Percentiles rank a stretch among this genome's conserved stretches.
phyloP scores from a whole-genome alignment of 2,329 filamentous ascomycete species.

The Mariannaea elegans region DNA sequence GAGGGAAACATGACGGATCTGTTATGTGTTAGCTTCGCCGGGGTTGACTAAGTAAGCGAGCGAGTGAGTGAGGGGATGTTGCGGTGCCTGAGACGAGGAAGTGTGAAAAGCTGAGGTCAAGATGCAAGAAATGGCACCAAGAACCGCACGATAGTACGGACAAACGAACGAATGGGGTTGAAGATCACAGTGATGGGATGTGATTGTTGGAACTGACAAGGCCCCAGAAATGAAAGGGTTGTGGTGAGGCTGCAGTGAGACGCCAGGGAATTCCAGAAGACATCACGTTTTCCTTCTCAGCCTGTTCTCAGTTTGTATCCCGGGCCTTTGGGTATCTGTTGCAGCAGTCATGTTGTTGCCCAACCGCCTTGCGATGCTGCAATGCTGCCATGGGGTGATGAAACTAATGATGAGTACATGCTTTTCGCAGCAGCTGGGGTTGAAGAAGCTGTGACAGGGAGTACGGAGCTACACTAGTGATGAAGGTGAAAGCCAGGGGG shows the following conservation, averaged over 20 bases:
- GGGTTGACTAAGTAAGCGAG: no score
- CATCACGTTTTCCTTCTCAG: background rate
- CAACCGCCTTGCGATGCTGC: no score
- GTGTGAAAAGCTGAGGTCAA: background rate
- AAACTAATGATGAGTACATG: no score
- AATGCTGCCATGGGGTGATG: no score
- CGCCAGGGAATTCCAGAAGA: constrained; percentile 2
- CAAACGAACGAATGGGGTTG: background rate
- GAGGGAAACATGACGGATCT: background rate
- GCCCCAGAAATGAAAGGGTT: background rate
- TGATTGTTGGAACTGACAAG: background rate
- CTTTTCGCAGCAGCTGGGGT: no score
- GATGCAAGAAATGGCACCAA: background rate
- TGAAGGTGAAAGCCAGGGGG: no score
- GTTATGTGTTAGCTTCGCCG: no score
- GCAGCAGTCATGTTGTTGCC: background rate
- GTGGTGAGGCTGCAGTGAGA: background rate
- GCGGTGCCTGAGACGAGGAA: no score
- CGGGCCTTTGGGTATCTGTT: background rate
- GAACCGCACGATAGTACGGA: background rate
- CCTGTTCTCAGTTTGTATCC: background rate
- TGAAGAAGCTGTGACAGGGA: no score
- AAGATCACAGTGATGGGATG: background rate
- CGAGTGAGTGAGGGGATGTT: no score
- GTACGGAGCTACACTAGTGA: no score